These are phyloP conservation scores for Cyclotella atomus DNA, from an alignment of 108 stramenopile genomes.

Conservation along the genomic window DNA sequence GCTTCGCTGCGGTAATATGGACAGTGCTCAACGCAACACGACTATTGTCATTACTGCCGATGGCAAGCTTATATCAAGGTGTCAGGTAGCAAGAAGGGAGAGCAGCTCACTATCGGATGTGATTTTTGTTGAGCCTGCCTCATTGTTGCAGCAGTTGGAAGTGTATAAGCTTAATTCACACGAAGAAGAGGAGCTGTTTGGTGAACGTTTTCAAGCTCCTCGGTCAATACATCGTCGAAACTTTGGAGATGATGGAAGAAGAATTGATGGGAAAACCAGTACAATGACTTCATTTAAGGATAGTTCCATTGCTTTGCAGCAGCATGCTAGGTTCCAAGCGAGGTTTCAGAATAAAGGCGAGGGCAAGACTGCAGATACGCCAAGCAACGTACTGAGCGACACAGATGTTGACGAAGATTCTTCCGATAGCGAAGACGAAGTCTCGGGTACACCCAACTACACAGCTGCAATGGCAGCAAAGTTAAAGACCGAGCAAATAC, in stretches of 20 bases:
- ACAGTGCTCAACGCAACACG: slow-evolving; percentile 34
- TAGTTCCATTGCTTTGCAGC: slow-evolving; percentile 36
- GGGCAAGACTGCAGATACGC: not conserved
- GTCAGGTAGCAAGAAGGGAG: slow-evolving; percentile 38
- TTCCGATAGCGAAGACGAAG: not conserved
- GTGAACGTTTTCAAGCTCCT: slow-evolving; percentile 3
- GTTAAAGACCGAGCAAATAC: slow-evolving; percentile 45
- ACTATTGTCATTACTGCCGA: slow-evolving; percentile 73
- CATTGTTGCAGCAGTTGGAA: slow-evolving; percentile 49
- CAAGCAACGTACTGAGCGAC: too few species aligned
- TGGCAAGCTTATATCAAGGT: slow-evolving; percentile 51
- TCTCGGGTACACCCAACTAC: not conserved
- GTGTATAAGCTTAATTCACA: slow-evolving; percentile 21
- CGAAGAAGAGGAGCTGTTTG: slow-evolving; percentile 46
- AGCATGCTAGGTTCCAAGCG: slow-evolving; percentile 46
- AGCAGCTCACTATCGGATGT: slow-evolving; percentile 37
- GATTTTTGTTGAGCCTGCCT: slow-evolving; percentile 48
- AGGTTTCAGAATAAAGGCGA: slow-evolving; percentile 30
- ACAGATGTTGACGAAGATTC: not conserved
- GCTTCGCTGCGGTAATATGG: slow-evolving; percentile 26
- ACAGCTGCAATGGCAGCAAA: slow-evolving; percentile 24
- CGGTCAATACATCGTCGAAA: not conserved
- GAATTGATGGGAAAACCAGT: slow-evolving; percentile 35
- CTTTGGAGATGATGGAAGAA: slow-evolving; percentile 1
- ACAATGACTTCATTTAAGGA: slow-evolving; percentile 44